Base-by-base conservation (phyloP, 176 grass and related monocot species). In the Elaeis guineensis region DNA sequence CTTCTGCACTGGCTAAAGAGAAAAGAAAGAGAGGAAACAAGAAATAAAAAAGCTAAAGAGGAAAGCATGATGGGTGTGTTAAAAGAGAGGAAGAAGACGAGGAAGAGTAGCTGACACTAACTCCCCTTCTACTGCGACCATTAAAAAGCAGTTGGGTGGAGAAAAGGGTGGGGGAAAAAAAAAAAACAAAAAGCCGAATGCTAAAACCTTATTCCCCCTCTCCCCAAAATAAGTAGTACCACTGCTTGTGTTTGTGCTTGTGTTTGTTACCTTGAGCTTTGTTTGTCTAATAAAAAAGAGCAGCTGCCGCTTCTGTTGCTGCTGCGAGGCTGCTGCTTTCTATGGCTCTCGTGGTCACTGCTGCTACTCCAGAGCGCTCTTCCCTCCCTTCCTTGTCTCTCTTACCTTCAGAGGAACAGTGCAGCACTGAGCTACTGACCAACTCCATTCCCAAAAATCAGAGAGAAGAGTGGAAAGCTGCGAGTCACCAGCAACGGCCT, bases 371-470 rank as follows among this genome's bases (percentile, higher is more conserved):
- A 9, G 35, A 44, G 35, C 14, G 9, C 35, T 12, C 35, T 12
- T 44, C 35, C 35, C 26, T 64, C 28, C 61, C 55, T 55, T 49
- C 62, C 63, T 30, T 74, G 49, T 56, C 60, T 65, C 48, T 62
- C 21, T 44, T 52, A 5, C 70, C 62, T 16, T 32, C 50, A 62
- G 50, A 24, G 21, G 61, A 74, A 5, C 16, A 64, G 58, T 74
- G 59, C 63, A 64, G 50, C 48, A 48, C 59, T 74, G 71, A 65
- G 6, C 62, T 57, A 65, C 58, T 54, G 63, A 54, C 55, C 71
- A 49, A 52, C 72, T 66, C 72, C 63, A 75, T 75, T 67, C 61
- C 72, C 72, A 30, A 67, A 67, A 63, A 57, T 54, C 44, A 74
- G 59, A 74, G 49, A 62, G 72, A 55, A 69, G 59, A 49, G 49